A percentile compares a stretch with the other conserved stretches of the same genome.
Conservation (phyloP, 257 asterid genomes). For the Perilla frutescens region DNA sequence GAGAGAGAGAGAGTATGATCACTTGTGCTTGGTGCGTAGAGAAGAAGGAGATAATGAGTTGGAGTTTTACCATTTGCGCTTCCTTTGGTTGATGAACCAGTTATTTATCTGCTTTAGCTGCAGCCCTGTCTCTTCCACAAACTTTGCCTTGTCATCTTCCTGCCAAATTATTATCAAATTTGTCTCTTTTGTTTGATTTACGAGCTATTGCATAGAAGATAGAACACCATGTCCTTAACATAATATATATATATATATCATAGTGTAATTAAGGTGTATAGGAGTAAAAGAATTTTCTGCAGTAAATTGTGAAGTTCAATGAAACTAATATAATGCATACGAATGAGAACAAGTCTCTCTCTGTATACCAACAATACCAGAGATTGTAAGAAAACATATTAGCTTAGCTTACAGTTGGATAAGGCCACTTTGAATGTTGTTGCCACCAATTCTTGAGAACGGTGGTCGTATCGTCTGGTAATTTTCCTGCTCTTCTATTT, state of each 20-base stretch:
- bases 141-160: neutral
- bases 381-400: too few species aligned
- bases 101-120: neutral
- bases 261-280: too few species aligned
- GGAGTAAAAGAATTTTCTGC: too few species aligned
- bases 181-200: too few species aligned
- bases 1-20: neutral
- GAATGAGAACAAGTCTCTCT: too few species aligned
- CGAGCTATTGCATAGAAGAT: too few species aligned
- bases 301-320: too few species aligned
- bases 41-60: neutral
- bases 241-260: too few species aligned
- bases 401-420: neutral
- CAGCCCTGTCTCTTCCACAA: neutral
- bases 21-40: neutral
- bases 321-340: too few species aligned
- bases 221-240: too few species aligned
- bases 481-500: neutral
- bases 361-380: too few species aligned
- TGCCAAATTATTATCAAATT: neutral
- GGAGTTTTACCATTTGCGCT: neutral
- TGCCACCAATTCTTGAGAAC: neutral
- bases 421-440: neutral
- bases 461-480: neutral
- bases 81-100: neutral